These are phyloP conservation scores for Penicillium sp. DNA, from an alignment of 2,329 filamentous ascomycete species.

Conservation along the genomic window DNA sequence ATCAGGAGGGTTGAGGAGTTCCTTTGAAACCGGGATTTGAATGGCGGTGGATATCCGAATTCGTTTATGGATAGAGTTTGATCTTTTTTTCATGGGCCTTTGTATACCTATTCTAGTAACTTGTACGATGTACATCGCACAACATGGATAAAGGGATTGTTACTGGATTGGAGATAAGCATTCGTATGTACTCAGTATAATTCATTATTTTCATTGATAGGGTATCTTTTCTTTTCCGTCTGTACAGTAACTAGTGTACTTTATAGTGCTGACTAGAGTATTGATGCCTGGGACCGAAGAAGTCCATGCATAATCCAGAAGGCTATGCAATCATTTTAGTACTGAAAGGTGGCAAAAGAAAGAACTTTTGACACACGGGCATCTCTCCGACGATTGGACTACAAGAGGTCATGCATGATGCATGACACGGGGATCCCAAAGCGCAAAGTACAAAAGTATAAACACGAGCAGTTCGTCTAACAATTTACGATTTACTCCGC, in stretches of 20 bases:
- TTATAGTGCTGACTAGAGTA: neutral
- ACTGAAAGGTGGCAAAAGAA: neutral
- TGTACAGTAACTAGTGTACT: neutral
- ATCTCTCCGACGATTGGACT: neutral
- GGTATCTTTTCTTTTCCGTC: neutral
- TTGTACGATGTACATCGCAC: neutral
- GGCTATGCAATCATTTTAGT: neutral
- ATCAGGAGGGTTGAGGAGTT: conserved; percentile 3
- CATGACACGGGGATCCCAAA: conserved; percentile 2
- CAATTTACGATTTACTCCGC: neutral
- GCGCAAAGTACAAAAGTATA: neutral
- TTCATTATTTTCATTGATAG: neutral
- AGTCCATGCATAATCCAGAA: neutral
- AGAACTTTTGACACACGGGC: neutral
- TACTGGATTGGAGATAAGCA: neutral
- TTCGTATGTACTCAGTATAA: neutral
- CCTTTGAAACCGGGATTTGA: conserved; percentile 3
- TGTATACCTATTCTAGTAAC: neutral
- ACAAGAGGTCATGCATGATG: neutral
- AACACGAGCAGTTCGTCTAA: neutral
- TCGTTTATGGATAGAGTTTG: neutral
- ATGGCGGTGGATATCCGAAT: neutral
- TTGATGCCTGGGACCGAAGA: neutral
- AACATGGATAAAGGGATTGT: neutral
- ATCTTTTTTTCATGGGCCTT: neutral